Evolutionary conservation across 208 protist species (phyloP).

Genomic region (Spongospora subterranea): DNA sequence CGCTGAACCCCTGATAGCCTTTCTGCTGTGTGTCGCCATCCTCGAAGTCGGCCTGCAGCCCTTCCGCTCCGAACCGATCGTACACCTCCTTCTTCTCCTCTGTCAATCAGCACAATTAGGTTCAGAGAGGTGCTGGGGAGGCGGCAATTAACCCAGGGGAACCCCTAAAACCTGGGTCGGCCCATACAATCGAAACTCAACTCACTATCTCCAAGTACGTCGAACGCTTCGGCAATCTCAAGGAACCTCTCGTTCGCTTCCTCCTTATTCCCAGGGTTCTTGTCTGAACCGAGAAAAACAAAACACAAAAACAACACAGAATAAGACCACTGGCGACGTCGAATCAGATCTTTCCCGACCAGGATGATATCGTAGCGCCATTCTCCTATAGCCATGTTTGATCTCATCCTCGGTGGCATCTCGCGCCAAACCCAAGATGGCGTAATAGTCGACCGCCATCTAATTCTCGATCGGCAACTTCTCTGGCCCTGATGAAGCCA

Average conservation of each 20-base stretch:
- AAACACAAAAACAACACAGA: background rate
- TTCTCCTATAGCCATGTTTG: background rate
- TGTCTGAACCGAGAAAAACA: background rate
- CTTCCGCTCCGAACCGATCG: constrained; percentile 42
- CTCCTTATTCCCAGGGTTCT: constrained; percentile 40
- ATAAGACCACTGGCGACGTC: background rate
- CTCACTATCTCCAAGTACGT: constrained; percentile 42
- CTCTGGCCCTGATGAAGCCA: background rate
- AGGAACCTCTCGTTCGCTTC: background rate
- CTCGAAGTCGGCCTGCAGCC: constrained; percentile 17
- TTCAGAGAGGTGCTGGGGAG: no score
- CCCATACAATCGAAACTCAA: background rate
- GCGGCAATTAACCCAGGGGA: background rate
- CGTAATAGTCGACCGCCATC: no score
- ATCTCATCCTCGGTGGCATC: constrained; percentile 49
- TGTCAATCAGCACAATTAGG: no score
- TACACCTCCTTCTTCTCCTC: constrained; percentile 53
- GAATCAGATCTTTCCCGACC: background rate
- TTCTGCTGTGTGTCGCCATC: background rate
- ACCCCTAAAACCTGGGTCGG: background rate
- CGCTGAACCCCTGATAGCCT: constrained; percentile 25
- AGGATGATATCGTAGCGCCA: constrained; percentile 19
- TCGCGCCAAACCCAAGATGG: constrained; percentile 1
- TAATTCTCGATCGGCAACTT: no score
- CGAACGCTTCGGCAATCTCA: constrained; percentile 36